Base-by-base conservation (phyloP, 768 basidiomycete species). In the Tylopilus vinaceipallidus region DNA sequence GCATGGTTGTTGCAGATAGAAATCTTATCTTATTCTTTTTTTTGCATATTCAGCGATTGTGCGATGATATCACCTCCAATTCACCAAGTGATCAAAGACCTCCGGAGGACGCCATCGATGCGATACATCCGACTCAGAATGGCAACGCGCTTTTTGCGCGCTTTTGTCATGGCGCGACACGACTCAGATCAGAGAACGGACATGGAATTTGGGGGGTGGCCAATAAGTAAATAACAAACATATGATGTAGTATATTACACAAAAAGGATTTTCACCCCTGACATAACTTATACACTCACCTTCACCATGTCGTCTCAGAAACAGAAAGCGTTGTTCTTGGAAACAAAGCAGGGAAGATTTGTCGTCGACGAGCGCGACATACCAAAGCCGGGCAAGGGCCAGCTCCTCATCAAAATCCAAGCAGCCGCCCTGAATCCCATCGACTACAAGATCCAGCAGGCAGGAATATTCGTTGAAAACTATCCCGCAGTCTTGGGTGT, bases 401-500 rank as follows among this genome's bases (percentile, higher is more conserved):
- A 80, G 49, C 42, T 79, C 13, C 64, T 80, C 44, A 64, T 79
- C 47, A 70, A 73, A 51, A 47, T 76, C 41, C 55, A 69, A 33
- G 55, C 74, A 0, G 58, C 63, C 4, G 74, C 68, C 2, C 67
- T 81, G 10, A 79, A 81, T 56, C 80, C 79, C 9, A 52, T 73
- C 33, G 76, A 73, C 60, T 79, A 73, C 13, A 67, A 67, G 56
- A 56, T 74, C 22, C 70, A 68, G 38, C 48, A 59, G 41, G 52
- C 53, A 42, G 73, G 69, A 12, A 19, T 54, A 0, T 66, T 71
- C 37, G 47, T 71, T 16, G 56, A 71, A 5, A 46, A 56, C 2
- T 78, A 54, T 52, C 76, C 73, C 7, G 60, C 62, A n/a, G 22
- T 73, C 14, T 40, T 73, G 10, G 73, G 73, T 2, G 24, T 46